Base-by-base conservation (phyloP, 2,329 filamentous ascomycete species). In the Coniochaeta pulveracea region DNA sequence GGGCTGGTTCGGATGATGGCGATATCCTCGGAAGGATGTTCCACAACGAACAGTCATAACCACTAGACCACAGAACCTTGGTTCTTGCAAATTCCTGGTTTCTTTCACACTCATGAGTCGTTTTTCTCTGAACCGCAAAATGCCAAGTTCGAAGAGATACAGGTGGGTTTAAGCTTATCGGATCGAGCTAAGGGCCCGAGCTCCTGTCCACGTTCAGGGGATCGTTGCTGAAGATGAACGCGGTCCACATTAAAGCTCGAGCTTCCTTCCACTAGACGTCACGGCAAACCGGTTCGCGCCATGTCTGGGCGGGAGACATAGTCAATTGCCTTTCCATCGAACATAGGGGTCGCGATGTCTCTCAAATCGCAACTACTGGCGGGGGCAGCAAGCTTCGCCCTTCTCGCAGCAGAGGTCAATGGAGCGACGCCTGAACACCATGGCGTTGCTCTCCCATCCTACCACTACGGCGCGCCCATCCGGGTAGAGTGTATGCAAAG, bases 401-500 rank as follows among this genome's bases (percentile, higher is more conserved):
- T 33, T 10, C 15, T 11, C 21, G 14, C 19, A 2, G 19, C 21
- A 5, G 3, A n/a, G 2, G 22, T 6, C 21, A 33, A 33, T 19
- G 28, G 22, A 22, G 28, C 28, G 16, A 17, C 7, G 8, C 18
- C 18, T 14, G n/a, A 31, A 8, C 28, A 31, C n/a, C n/a, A n/a
- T 24, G n/a, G 22, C 22, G n/a, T 24, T n/a, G 30, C 56, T 17
- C 56, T 76, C 27, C 72, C 74, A 0, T 75, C 72, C 18, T 79
- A 79, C 48, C 69, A 72, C 46, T 80, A 78, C 48, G 76, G 76
- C 44, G 76, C 79, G 10, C 55, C 70, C 9, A 79, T 85, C 39
- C 65, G 68, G 23, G 76, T 85, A 14, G 77, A 78, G 48, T 85
- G 80, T 60, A 71, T 85, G 64, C 80, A 82, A 48, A 68, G 80